Conservation (phyloP, 495 filamentous ascomycete species). For the Chaetomidium leptoderma region DNA sequence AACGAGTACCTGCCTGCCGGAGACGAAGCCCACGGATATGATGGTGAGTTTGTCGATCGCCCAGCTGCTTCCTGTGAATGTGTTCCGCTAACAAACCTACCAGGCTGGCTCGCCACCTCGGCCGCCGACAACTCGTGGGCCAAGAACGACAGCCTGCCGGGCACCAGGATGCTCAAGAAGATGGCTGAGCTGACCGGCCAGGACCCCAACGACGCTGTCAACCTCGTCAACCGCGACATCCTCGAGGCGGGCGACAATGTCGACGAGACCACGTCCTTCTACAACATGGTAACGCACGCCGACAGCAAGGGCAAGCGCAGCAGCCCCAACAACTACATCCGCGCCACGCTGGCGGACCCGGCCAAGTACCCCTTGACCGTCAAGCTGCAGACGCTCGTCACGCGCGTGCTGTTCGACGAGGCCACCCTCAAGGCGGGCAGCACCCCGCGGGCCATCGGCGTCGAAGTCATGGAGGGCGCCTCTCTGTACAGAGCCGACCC, state of each 20-base stretch:
- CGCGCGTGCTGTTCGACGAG: constrained; percentile 41
- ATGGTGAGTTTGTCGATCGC: constrained; percentile 25
- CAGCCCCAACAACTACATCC: constrained; percentile 43
- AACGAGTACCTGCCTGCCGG: constrained; percentile 39
- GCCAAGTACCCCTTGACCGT: constrained; percentile 44
- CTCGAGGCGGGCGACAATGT: constrained; percentile 34
- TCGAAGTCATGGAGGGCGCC: constrained; percentile 41
- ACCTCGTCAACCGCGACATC: constrained; percentile 38
- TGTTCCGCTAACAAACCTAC: too few species aligned
- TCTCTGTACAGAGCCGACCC: constrained; percentile 45
- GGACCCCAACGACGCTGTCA: constrained; percentile 29
- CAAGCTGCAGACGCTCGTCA: constrained; percentile 46
- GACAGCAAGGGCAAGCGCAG: constrained; percentile 38
- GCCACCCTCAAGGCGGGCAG: constrained; percentile 19
- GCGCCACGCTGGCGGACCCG: constrained; percentile 43
- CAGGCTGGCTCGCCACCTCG: constrained; percentile 41
- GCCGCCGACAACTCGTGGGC: constrained; percentile 34
- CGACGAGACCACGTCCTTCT: constrained; percentile 41
- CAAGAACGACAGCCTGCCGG: constrained; percentile 23
- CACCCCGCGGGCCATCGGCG: constrained; percentile 40
- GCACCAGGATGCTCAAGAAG: constrained; percentile 32
- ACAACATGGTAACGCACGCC: constrained; percentile 42
- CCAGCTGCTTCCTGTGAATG: not conserved
- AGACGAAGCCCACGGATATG: constrained; percentile 43
- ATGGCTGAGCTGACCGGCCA: constrained; percentile 36